Conservation (phyloP, 2,329 filamentous ascomycete species). For the Chaetomiaceae sp. region DNA sequence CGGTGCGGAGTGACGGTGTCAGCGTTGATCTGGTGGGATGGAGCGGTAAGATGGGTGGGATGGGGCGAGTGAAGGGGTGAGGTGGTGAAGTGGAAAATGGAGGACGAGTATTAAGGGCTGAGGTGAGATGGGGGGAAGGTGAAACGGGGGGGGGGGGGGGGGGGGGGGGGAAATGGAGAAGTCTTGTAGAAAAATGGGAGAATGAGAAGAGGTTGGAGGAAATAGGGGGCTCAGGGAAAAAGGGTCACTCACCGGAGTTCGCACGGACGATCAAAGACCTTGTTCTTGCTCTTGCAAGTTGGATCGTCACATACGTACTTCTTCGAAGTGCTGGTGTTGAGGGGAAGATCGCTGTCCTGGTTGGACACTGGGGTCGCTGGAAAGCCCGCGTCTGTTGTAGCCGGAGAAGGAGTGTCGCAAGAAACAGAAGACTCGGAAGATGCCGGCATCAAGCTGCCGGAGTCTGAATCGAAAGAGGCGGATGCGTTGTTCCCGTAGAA, state of each 20-base stretch:
- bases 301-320: neutral
- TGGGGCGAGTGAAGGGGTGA: neutral
- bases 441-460: neutral
- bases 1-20: neutral
- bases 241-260: neutral
- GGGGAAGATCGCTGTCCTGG: neutral
- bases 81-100: neutral
- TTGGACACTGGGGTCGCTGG: neutral
- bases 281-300: slow-evolving; percentile 3
- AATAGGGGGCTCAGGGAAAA: neutral
- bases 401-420: neutral
- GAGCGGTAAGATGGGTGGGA: too few relatives aligned
- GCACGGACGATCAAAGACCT: neutral
- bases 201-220: neutral
- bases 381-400: neutral
- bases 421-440: neutral
- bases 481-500: neutral
- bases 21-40: neutral
- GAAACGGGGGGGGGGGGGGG: neutral
- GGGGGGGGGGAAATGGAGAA: neutral
- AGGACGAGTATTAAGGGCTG: too few relatives aligned
- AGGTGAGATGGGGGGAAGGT: neutral
- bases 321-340: neutral
- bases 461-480: neutral
- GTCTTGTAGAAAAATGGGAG: neutral